phyloP scores from a whole-genome alignment of 1,284 basidiomycete genomes.

The Erythrobasidium hasegawianum region DNA sequence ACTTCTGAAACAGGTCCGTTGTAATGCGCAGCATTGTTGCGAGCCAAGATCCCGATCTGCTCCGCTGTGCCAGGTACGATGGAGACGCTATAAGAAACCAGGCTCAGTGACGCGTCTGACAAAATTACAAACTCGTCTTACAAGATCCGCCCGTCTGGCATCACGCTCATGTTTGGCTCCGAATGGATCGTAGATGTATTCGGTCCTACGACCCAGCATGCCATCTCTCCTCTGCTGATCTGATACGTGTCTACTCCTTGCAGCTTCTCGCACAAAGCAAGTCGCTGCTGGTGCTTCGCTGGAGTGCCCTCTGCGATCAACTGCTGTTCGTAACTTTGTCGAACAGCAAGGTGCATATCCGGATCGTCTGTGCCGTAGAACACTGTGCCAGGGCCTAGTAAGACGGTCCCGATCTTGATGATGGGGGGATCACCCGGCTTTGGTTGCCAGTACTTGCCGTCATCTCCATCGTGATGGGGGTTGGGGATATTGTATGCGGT shows the following conservation, averaged over 20 bases:
- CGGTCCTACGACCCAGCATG: neutral
- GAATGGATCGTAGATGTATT: neutral
- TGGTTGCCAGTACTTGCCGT: neutral
- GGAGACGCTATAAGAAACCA: neutral
- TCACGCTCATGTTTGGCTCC: neutral
- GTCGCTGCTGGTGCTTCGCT: too few relatives aligned
- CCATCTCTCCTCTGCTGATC: neutral
- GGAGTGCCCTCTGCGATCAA: neutral
- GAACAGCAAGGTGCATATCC: constrained; percentile 1
- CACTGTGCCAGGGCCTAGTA: constrained; percentile 2
- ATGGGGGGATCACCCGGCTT: neutral
- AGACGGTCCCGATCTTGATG: neutral
- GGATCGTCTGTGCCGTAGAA: neutral
- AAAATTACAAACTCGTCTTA: neutral
- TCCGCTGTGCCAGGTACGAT: neutral
- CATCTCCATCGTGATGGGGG: neutral
- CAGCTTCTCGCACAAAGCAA: too few relatives aligned
- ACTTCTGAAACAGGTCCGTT: too few relatives aligned
- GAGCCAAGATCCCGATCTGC: neutral
- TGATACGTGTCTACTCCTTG: too few relatives aligned
- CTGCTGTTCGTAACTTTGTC: neutral
- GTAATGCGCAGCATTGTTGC: too few relatives aligned
- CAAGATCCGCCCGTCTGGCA: neutral
- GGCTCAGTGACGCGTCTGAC: too few relatives aligned
- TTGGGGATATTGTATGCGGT: too few relatives aligned